Conservation (phyloP, 140 eudicot species). For the Senecio squalidus region DNA sequence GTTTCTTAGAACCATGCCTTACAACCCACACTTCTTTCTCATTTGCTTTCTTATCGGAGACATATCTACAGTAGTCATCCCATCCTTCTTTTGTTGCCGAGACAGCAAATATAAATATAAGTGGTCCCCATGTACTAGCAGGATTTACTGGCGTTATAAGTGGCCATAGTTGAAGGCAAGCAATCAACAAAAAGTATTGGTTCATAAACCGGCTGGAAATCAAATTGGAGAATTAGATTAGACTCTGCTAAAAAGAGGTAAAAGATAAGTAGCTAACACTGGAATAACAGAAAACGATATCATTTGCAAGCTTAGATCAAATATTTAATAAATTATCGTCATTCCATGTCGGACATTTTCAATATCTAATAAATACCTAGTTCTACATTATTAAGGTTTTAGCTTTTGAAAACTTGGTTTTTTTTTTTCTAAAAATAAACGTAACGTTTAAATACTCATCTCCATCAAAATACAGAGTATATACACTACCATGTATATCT, state of each 20-base stretch:
- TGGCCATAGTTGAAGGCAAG: conserved; percentile 99
- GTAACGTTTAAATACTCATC: neutral
- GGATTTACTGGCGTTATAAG: conserved; percentile 98
- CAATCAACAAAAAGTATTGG: conserved; percentile 97
- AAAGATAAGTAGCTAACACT: neutral
- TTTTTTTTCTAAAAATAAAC: neutral
- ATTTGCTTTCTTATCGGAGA: conserved; percentile 95
- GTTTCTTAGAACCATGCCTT: conserved; percentile 71
- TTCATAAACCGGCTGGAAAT: conserved; percentile 95
- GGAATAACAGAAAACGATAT: conserved; percentile 1
- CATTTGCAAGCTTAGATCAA: conserved; percentile 15
- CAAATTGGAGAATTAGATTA: conserved; percentile 5
- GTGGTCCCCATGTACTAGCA: conserved; percentile 99
- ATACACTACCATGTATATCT: neutral
- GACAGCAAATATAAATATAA: conserved; percentile 88
- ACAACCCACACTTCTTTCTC: conserved; percentile 99
- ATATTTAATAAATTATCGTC: conserved; percentile 2
- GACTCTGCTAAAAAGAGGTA: neutral
- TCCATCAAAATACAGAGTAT: neutral
- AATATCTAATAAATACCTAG: conserved; percentile 6
- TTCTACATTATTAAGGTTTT: conserved; percentile 3
- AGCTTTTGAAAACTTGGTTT: neutral
- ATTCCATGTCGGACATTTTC: conserved; percentile 4
- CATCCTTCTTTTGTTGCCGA: conserved; percentile 99
- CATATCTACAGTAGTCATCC: conserved; percentile 94